Conservation (phyloP, 164 flowering plant species). For the Tetrastigma voinierianum region DNA sequence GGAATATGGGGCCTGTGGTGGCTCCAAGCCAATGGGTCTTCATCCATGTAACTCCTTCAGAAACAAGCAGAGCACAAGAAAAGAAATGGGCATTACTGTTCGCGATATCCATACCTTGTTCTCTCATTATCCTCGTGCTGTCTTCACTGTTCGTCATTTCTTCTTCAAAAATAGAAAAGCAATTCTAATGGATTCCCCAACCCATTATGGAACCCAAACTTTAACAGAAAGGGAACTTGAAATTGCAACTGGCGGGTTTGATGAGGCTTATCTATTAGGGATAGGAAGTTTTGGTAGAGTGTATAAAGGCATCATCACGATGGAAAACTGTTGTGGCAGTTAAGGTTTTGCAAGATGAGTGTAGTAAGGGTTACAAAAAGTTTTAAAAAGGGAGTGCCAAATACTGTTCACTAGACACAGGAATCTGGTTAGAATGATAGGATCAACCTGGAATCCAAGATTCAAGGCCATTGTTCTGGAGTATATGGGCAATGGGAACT, state of each 20-base stretch:
- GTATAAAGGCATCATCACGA: too few species aligned
- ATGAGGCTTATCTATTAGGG: conserved; percentile 15
- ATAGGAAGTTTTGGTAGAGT: too few species aligned
- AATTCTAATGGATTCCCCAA: background rate
- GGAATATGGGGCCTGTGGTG: conserved; percentile 16
- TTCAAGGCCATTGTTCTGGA: conserved; percentile 16
- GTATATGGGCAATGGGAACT: conserved; percentile 14
- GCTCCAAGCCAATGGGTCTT: conserved; percentile 9
- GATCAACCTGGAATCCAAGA: conserved; percentile 12
- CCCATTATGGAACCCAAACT: background rate
- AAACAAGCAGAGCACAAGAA: background rate
- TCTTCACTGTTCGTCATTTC: background rate
- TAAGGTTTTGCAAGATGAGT: conserved; percentile 8
- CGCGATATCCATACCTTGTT: background rate
- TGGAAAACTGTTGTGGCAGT: conserved; percentile 12
- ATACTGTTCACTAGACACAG: conserved; percentile 18
- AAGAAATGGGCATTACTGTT: background rate
- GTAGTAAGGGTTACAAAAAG: background rate
- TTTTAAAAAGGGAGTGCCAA: conserved; percentile 15
- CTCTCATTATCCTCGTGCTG: background rate
- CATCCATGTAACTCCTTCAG: conserved; percentile 10
- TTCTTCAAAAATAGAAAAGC: background rate
- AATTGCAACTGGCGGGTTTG: conserved; percentile 16
- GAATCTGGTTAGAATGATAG: conserved; percentile 20
- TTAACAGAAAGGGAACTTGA: conserved; percentile 18